Evolutionary conservation across 2,329 filamentous ascomycete genomes (phyloP), one percentile per base, ranked within the genome.

Genomic region (Arthrobotrys sphaeroides): DNA sequence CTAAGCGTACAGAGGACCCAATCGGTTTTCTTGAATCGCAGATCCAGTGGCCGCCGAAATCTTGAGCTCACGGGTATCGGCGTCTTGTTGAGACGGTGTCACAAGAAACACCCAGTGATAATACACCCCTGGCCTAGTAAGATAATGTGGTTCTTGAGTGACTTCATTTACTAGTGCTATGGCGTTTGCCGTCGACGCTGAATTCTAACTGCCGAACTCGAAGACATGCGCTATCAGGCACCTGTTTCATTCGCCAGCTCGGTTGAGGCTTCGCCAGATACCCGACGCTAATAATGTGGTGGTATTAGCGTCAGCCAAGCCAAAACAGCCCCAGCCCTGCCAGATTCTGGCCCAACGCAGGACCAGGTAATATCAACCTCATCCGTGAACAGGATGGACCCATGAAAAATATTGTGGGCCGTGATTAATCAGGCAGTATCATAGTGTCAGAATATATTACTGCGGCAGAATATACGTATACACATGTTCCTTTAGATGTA

Each of bases 271-370:
- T 36, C 26, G 49, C 12, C 24, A 28, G 18, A 42, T 47, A 12
- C 43, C 43, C 10, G 9, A 3, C 43, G n/a, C n/a, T 22, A 47
- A 47, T 22, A n/a, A 22, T 22, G n/a, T 16, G n/a, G 43, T 26
- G 28, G 26, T 49, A 49, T 49, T 49, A 51, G 45, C 36, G 45
- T 51, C 45, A 51, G 45, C 45, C 45, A 51, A 51, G 45, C 45
- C n/a, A n/a, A 7, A 33, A 7, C 31, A 33, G 31, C 31, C 7
- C 45, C 22, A 51, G 24, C 45, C 45, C 12, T 51, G 45, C 31
- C 12, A 9, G 4, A 28, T 31, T 51, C 45, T 22, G 45, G 45
- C 45, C 24, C 45, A 51, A 51, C 45, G n/a, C 45, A 51, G 24
- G 45, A 18, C 45, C 28, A 13, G 12, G 13, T 43, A n/a, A 31